phyloP scores from a whole-genome alignment of 73 alveolate species.

The Uronychia binucleata region DNA sequence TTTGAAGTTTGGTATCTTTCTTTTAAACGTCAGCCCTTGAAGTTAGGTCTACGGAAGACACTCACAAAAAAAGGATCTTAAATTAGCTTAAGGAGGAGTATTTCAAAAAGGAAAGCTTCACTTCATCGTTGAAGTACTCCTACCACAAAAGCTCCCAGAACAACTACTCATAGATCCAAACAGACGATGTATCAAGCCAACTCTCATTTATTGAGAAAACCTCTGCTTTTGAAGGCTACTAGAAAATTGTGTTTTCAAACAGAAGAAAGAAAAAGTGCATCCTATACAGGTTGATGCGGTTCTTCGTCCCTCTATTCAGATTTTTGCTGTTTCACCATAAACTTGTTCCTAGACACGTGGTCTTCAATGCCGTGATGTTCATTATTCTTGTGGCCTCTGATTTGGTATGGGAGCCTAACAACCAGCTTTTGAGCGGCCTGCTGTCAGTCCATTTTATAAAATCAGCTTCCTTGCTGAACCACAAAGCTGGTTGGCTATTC shows the following conservation, averaged over 20 bases:
- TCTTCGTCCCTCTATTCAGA: background rate
- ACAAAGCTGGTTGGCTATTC: background rate
- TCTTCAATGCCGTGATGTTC: background rate
- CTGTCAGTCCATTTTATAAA: background rate
- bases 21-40: no score
- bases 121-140: background rate
- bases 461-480: background rate
- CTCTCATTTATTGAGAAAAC: background rate
- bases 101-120: background rate
- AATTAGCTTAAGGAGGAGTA: background rate
- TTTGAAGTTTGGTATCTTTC: background rate
- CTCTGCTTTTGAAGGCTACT: background rate
- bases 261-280: background rate
- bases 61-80: background rate
- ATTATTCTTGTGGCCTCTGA: background rate
- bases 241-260: background rate
- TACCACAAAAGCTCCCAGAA: background rate
- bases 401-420: background rate
- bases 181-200: background rate
- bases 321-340: background rate
- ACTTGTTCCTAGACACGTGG: background rate
- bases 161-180: no score
- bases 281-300: background rate
- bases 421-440: background rate
- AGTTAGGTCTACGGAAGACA: background rate